A percentile compares a stretch with the other conserved stretches of the same genome.
These are phyloP conservation scores for Russula dissimulans DNA, from an alignment of 768 basidiomycete genomes.

Conservation along the genomic window DNA sequence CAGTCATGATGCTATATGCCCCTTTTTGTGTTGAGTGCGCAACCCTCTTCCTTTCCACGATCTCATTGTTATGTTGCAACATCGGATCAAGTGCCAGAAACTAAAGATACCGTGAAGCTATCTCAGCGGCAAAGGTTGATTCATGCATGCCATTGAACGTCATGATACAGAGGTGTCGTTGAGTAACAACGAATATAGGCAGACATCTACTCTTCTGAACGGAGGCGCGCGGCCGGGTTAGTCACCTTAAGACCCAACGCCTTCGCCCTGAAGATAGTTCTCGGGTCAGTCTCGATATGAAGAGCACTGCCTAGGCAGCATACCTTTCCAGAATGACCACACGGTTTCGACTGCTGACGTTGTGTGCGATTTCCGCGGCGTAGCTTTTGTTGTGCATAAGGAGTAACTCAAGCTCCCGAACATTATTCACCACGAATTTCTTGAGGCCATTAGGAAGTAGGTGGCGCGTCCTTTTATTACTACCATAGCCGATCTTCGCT, in stretches of 20 bases:
- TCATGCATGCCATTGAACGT: slow-evolving; percentile 27
- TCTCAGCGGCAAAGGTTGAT: neutral
- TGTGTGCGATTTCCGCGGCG: slow-evolving; percentile 94
- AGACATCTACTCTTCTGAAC: slow-evolving; percentile 80
- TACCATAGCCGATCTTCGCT: slow-evolving; percentile 72
- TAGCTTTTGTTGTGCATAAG: slow-evolving; percentile 97
- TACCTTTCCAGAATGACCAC: slow-evolving; percentile 82
- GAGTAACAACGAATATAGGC: slow-evolving; percentile 30
- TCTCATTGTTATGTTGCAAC: no score
- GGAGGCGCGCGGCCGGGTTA: slow-evolving; percentile 84
- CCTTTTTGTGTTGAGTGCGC: no score
- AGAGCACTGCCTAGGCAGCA: neutral
- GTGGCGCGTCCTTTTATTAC: slow-evolving; percentile 94
- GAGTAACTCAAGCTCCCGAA: slow-evolving; percentile 87
- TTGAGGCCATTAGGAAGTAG: slow-evolving; percentile 93
- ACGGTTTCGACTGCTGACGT: slow-evolving; percentile 93
- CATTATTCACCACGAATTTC: slow-evolving; percentile 92
- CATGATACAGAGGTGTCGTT: slow-evolving; percentile 40
- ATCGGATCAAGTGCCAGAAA: slow-evolving; percentile 27
- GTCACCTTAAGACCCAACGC: slow-evolving; percentile 87
- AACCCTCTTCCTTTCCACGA: no score
- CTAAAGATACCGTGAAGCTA: slow-evolving; percentile 45
- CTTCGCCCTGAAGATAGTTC: slow-evolving; percentile 50
- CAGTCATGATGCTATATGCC: no score
- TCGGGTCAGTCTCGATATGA: neutral